Evolutionary conservation across 192 early-diverging fungal species (phyloP).

Genomic region (Gaertneriomyces sp.): DNA sequence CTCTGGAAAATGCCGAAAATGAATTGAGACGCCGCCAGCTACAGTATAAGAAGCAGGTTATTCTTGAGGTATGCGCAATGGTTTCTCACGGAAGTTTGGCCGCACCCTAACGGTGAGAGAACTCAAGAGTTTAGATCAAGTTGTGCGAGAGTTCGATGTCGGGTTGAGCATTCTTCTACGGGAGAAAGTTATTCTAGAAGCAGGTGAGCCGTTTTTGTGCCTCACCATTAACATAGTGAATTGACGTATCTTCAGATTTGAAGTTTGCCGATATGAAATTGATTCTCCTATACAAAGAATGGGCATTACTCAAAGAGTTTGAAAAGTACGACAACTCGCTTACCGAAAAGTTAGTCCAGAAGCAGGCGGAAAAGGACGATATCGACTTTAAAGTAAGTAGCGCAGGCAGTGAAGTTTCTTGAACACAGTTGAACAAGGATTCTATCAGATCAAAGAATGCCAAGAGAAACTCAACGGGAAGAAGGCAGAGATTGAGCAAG

Average conservation of each 20-base stretch:
- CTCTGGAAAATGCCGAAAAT: conserved; percentile 13
- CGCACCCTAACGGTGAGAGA: no score
- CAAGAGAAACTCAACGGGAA: conserved; percentile 59
- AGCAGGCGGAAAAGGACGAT: conserved; percentile 51
- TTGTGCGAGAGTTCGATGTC: conserved; percentile 47
- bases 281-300: conserved; percentile 58
- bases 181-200: conserved; percentile 52
- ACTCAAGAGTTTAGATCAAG: not conserved
- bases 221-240: not conserved
- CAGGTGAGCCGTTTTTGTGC: conserved; percentile 30
- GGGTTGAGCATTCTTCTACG: conserved; percentile 38
- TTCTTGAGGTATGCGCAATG: conserved; percentile 31
- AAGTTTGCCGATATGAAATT: conserved; percentile 61
- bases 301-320: conserved; percentile 64
- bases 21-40: conserved; percentile 33
- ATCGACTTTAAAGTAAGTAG: conserved; percentile 48
- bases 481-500: conserved; percentile 54
- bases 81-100: not conserved
- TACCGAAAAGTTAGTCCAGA: conserved; percentile 50
- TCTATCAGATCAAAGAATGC: conserved; percentile 52
- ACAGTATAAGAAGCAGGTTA: conserved; percentile 31
- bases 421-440: not conserved
- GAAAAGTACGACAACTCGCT: conserved; percentile 57
- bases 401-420: not conserved
- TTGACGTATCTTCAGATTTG: conserved; percentile 38